Percentiles rank a stretch among this genome's conserved stretches.
phyloP scores from a whole-genome alignment of 257 asterid species.

The Jacaranda mimosifolia region DNA sequence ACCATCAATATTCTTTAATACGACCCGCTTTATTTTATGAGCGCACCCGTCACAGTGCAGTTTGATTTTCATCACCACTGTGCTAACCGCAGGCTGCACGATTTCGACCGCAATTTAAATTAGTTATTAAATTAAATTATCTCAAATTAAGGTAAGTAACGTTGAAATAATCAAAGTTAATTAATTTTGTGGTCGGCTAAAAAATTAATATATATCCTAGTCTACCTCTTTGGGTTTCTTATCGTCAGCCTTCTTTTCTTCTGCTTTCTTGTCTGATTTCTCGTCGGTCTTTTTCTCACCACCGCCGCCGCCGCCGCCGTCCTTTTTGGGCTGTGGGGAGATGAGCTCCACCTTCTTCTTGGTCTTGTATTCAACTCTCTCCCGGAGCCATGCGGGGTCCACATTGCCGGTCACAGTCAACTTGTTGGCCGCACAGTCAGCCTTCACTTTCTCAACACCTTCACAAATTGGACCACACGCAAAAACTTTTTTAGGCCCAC shows the following conservation, averaged over 20 bases:
- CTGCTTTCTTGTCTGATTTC: slow-evolving; percentile 55
- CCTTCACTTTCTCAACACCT: slow-evolving; percentile 89
- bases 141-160: background rate
- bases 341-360: slow-evolving; percentile 88
- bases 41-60: slow-evolving; percentile 95
- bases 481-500: slow-evolving; percentile 31
- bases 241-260: slow-evolving; percentile 54
- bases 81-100: slow-evolving; percentile 62
- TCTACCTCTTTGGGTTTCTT: slow-evolving; percentile 72
- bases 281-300: slow-evolving; percentile 58
- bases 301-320: slow-evolving; percentile 39
- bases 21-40: slow-evolving; percentile 69
- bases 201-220: too few species aligned
- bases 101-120: background rate
- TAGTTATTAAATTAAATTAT: slow-evolving; percentile 20
- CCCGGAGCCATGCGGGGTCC: slow-evolving; percentile 78
- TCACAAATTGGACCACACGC: slow-evolving; percentile 38
- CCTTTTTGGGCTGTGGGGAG: slow-evolving; percentile 81
- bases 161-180: slow-evolving; percentile 10
- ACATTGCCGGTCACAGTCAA: slow-evolving; percentile 85
- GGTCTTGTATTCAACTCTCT: slow-evolving; percentile 69
- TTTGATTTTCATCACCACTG: slow-evolving; percentile 72
- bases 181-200: background rate
- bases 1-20: slow-evolving; percentile 69
- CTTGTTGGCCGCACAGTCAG: slow-evolving; percentile 70